phyloP scores from a whole-genome alignment of 306 rosid genomes.

The Cicer chorassanicum region DNA sequence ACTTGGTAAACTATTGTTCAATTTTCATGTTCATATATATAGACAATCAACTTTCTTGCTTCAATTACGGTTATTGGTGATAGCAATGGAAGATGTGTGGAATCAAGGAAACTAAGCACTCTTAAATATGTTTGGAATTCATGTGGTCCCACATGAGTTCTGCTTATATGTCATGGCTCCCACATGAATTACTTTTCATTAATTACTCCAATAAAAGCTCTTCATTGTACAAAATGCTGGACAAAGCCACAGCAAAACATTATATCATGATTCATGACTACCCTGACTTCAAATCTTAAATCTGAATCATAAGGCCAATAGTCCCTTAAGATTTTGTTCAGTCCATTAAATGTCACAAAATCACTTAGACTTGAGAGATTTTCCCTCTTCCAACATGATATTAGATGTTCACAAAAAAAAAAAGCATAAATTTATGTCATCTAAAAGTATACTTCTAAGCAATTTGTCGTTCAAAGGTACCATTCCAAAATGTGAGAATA shows the following conservation, averaged over 20 bases:
- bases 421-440: too few species aligned
- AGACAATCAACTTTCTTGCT: slow-evolving; percentile 6
- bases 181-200: not conserved
- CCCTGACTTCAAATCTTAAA: not conserved
- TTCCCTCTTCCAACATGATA: too few species aligned
- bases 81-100: not conserved
- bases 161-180: not conserved
- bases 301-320: not conserved
- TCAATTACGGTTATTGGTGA: slow-evolving; percentile 5
- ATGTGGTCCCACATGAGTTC: not conserved
- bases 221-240: slow-evolving; percentile 17
- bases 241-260: slow-evolving; percentile 7
- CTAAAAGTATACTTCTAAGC: too few species aligned
- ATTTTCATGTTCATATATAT: not conserved
- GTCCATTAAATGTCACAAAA: not conserved
- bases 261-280: not conserved
- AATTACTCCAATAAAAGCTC: not conserved
- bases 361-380: not conserved
- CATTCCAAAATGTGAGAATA: too few species aligned
- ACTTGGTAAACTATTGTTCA: slow-evolving; percentile 6
- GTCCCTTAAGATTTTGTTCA: not conserved
- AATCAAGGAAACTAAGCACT: not conserved
- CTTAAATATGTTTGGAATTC: slow-evolving; percentile 10
- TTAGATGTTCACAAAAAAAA: too few species aligned
- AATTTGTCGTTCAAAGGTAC: too few species aligned